Evolutionary conservation across 176 grass and related monocot genomes (phyloP).

Genomic region (Zizania latifolia): DNA sequence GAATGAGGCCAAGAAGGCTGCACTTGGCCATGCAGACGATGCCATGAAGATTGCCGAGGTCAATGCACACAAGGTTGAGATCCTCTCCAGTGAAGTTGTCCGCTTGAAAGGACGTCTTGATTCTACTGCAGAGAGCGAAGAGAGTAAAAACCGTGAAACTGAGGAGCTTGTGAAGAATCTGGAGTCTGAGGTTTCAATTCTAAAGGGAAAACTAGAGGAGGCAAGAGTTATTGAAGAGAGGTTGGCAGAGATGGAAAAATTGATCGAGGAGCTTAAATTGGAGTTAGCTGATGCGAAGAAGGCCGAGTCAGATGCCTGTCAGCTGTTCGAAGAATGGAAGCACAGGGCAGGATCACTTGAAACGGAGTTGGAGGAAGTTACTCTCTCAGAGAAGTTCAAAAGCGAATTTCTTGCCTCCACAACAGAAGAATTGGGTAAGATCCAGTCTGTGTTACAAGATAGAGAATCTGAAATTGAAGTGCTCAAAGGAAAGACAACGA

Average conservation of each 20-base stretch:
- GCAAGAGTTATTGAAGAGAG: slow-evolving; percentile 46
- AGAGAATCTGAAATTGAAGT: slow-evolving; percentile 63
- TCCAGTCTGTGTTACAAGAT: slow-evolving; percentile 44
- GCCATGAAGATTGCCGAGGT: slow-evolving; percentile 63
- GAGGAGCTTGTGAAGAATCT: slow-evolving; percentile 55
- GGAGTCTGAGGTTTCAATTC: slow-evolving; percentile 42
- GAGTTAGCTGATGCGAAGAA: slow-evolving; percentile 58
- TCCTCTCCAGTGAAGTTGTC: slow-evolving; percentile 49
- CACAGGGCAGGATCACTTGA: slow-evolving; percentile 51
- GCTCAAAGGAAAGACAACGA: slow-evolving; percentile 50
- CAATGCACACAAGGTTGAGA: slow-evolving; percentile 79
- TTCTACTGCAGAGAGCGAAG: slow-evolving; percentile 44
- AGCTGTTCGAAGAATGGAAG: slow-evolving; percentile 71
- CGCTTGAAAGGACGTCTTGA: slow-evolving; percentile 68
- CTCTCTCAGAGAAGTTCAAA: slow-evolving; percentile 59
- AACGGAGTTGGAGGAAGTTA: slow-evolving; percentile 48
- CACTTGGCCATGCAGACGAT: slow-evolving; percentile 57
- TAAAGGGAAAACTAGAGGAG: slow-evolving; percentile 63
- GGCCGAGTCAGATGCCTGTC: slow-evolving; percentile 37
- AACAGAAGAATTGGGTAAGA: slow-evolving; percentile 41
- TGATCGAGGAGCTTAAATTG: slow-evolving; percentile 44
- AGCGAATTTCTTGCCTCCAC: slow-evolving; percentile 43
- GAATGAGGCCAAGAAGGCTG: slow-evolving; percentile 62
- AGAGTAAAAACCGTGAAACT: slow-evolving; percentile 60
- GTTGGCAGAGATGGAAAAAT: slow-evolving; percentile 45